phyloP scores from a whole-genome alignment of 2,329 filamentous ascomycete genomes.

The Pseudomassariella vexata region DNA sequence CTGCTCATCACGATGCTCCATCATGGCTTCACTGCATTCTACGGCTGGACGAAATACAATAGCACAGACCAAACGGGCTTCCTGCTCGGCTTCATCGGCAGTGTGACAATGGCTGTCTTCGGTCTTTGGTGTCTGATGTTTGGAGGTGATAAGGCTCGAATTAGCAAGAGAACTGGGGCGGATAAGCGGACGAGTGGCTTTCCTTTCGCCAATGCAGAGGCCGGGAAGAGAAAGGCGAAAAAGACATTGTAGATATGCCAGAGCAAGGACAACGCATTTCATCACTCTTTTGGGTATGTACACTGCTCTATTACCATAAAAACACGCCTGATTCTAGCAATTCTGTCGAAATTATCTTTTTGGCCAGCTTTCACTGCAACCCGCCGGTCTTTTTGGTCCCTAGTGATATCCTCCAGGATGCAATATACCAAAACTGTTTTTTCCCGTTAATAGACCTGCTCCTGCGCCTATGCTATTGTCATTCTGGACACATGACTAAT shows the following conservation, averaged over 20 bases:
- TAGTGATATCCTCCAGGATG: no score
- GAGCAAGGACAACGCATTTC: no score
- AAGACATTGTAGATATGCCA: constrained; percentile 7
- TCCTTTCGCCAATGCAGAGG: constrained; percentile 29
- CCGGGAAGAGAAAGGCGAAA: constrained; percentile 23
- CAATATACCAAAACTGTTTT: no score
- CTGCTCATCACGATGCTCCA: constrained; percentile 61
- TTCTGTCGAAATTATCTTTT: no score
- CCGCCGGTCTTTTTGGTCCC: no score
- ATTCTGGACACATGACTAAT: no score
- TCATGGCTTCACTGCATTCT: constrained; percentile 57
- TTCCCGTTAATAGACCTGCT: no score
- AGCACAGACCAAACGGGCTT: constrained; percentile 51
- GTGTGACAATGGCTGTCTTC: constrained; percentile 49
- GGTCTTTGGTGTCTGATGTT: constrained; percentile 57
- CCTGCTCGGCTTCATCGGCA: constrained; percentile 53
- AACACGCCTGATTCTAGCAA: no score
- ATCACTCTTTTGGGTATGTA: no score
- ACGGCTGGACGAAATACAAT: constrained; percentile 64
- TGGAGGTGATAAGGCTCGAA: constrained; percentile 24
- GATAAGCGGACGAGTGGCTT: constrained; percentile 36
- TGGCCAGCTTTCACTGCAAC: no score
- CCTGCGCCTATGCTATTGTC: no score
- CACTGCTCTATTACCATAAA: no score
- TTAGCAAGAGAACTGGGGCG: constrained; percentile 31